Conservation (phyloP, 2,329 filamentous ascomycete species). For the Herpomyces periplanetae region DNA sequence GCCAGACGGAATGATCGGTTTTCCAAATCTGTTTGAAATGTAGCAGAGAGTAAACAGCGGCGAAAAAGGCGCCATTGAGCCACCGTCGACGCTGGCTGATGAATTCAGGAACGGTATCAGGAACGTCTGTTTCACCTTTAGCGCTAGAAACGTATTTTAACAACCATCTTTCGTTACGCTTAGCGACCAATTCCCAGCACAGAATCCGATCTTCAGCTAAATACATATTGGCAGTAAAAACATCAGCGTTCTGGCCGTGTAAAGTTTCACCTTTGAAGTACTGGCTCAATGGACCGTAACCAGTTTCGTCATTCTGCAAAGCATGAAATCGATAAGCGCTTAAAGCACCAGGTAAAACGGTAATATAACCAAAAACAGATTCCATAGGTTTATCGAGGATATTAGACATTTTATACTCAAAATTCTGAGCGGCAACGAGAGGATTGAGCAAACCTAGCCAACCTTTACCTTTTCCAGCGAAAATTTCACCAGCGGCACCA, state of each 20-base stretch:
- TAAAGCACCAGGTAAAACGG: conserved; percentile 67
- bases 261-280: conserved; percentile 98
- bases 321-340: conserved; percentile 87
- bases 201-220: conserved; percentile 59
- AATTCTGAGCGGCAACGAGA: conserved; percentile 82
- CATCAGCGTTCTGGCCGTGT: conserved; percentile 75
- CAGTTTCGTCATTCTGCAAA: conserved; percentile 77
- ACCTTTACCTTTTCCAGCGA: conserved; percentile 61
- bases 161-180: conserved; percentile 76
- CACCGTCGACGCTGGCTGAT: conserved; percentile 82
- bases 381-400: conserved; percentile 91
- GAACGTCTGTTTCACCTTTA: conserved; percentile 87
- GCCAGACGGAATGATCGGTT: conserved; percentile 57
- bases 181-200: conserved; percentile 82
- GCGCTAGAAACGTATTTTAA: conserved; percentile 91
- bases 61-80: conserved; percentile 96
- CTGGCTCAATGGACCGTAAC: conserved; percentile 72
- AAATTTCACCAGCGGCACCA: conserved; percentile 86
- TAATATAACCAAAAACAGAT: conserved; percentile 92
- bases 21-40: conserved; percentile 74
- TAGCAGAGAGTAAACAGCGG: conserved; percentile 78
- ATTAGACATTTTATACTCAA: conserved; percentile 99
- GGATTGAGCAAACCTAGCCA: conserved; percentile 61
- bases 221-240: conserved; percentile 93
- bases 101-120: conserved; percentile 72